Conservation (phyloP, 2,329 filamentous ascomycete genomes). For the Claviceps digitariae region DNA sequence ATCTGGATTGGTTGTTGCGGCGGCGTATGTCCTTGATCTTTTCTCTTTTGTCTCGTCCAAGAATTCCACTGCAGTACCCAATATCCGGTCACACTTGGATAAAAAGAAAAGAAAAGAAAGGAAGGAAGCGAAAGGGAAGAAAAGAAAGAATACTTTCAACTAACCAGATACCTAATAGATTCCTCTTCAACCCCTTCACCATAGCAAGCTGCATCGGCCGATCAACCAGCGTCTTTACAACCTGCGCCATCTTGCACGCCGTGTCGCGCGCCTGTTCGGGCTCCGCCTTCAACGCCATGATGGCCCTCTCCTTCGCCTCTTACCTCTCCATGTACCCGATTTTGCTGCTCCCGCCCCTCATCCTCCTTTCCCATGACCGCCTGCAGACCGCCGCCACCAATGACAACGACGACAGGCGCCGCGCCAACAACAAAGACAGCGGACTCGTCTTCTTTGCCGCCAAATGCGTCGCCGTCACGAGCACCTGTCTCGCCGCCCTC, state of each 20-base stretch:
- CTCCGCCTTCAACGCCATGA: slow-evolving; percentile 59
- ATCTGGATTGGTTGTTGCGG: slow-evolving; percentile 62
- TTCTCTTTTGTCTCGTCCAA: not conserved
- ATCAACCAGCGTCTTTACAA: slow-evolving; percentile 79
- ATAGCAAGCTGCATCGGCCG: slow-evolving; percentile 82
- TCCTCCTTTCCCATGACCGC: slow-evolving; percentile 68
- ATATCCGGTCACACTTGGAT: no score
- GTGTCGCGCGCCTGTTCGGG: slow-evolving; percentile 69
- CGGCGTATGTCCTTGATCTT: slow-evolving; percentile 43
- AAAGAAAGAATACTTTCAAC: not conserved
- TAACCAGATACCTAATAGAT: slow-evolving; percentile 38
- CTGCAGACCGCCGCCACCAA: slow-evolving; percentile 16
- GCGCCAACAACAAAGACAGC: slow-evolving; percentile 17
- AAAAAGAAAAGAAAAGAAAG: not conserved
- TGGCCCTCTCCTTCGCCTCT: slow-evolving; percentile 73
- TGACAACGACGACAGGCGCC: slow-evolving; percentile 12
- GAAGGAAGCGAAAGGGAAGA: not conserved
- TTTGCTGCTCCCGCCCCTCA: slow-evolving; percentile 69
- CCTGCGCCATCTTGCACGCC: slow-evolving; percentile 73
- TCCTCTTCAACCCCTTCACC: slow-evolving; percentile 89
- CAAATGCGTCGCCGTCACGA: slow-evolving; percentile 38
- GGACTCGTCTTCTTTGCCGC: slow-evolving; percentile 40
- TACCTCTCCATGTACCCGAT: slow-evolving; percentile 89
- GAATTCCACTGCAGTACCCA: not conserved
- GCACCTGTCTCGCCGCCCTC: slow-evolving; percentile 43